Conservation (phyloP, 345 rosid species). For the Gynandropsis gynandra region DNA sequence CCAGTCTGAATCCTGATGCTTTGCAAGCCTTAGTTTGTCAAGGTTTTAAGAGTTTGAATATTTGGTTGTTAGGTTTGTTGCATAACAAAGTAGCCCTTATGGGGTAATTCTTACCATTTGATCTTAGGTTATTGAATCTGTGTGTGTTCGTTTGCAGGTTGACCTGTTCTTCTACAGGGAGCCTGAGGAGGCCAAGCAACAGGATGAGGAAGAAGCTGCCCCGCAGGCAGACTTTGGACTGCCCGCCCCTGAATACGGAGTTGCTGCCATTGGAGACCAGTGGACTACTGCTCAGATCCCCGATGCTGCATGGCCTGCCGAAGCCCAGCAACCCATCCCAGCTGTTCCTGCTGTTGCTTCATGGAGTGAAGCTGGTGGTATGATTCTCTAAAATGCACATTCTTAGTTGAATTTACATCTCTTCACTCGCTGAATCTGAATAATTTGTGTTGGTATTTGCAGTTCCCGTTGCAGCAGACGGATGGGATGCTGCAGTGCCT, state of each 20-base stretch:
- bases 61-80: no score
- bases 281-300: conserved; percentile 17
- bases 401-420: neutral
- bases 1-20: conserved; percentile 40
- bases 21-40: conserved; percentile 11
- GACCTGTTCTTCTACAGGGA: conserved; percentile 59
- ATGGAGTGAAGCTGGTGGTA: conserved; percentile 28
- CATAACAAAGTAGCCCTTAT: no score
- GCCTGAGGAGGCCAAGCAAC: conserved; percentile 20
- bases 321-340: conserved; percentile 36
- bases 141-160: conserved; percentile 25
- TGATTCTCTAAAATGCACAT: neutral
- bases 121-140: no score
- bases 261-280: conserved; percentile 2
- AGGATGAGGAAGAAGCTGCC: neutral
- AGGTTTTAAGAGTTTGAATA: no score
- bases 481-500: neutral
- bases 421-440: neutral
- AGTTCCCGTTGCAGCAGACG: neutral
- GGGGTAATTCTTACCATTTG: no score
- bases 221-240: neutral
- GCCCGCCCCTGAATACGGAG: neutral
- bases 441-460: neutral
- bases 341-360: conserved; percentile 33
- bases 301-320: conserved; percentile 40